These are phyloP conservation scores for Pseudogymnoascus sp. DNA, from an alignment of 2,329 filamentous ascomycete genomes.

Conservation along the genomic window DNA sequence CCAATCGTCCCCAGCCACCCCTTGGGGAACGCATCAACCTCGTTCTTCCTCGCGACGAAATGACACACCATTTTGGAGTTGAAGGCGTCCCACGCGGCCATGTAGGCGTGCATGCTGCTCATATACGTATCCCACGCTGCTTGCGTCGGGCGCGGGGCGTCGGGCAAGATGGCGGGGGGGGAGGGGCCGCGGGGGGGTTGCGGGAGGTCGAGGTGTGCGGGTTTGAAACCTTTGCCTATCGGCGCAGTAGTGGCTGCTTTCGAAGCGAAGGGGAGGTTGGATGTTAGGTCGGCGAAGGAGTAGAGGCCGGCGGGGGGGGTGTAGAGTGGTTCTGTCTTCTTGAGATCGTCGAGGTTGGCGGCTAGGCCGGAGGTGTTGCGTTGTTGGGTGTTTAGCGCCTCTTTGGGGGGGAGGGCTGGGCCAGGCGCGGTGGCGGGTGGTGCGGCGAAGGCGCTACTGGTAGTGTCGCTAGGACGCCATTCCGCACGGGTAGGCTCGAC, in stretches of 20 bases:
- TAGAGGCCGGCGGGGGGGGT: slow-evolving; percentile 40
- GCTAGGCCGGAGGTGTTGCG: not conserved
- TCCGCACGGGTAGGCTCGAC: slow-evolving; percentile 52
- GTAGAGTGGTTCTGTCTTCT: slow-evolving; percentile 48
- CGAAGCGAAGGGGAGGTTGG: slow-evolving; percentile 50
- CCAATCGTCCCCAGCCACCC: slow-evolving; percentile 36
- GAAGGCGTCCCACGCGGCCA: slow-evolving; percentile 43
- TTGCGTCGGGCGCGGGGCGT: slow-evolving; percentile 38
- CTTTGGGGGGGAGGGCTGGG: not conserved
- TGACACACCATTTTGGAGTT: slow-evolving; percentile 48
- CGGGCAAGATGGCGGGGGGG: slow-evolving; percentile 36
- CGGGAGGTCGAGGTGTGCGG: slow-evolving; percentile 31
- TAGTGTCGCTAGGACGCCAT: slow-evolving; percentile 32
- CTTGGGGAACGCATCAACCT: slow-evolving; percentile 26
- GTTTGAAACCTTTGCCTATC: slow-evolving; percentile 30
- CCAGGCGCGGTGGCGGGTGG: not conserved
- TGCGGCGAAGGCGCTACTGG: not conserved
- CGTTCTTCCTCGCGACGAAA: slow-evolving; percentile 43
- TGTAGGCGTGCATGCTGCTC: slow-evolving; percentile 42
- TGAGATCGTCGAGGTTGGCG: slow-evolving; percentile 45
- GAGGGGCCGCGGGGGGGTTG: slow-evolving; percentile 42
- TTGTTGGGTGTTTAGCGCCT: not conserved
- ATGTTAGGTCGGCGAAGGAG: slow-evolving; percentile 48
- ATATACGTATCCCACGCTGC: slow-evolving; percentile 43
- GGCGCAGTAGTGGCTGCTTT: slow-evolving; percentile 38